phyloP scores from a whole-genome alignment of 352 stramenopile genomes.

The Phytophthora pistaciae region DNA sequence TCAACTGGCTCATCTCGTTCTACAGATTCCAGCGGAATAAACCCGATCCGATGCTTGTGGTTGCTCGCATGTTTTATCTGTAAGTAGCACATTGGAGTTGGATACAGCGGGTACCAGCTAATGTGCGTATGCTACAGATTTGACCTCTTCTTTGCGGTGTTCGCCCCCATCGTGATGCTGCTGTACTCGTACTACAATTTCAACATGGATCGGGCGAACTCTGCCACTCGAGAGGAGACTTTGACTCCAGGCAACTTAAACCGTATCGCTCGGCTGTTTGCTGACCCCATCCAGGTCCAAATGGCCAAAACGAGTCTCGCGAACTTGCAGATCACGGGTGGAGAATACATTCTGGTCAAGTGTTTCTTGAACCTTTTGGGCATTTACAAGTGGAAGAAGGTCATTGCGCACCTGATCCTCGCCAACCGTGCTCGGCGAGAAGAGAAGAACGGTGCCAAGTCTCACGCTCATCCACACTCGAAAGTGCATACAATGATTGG shows the following conservation, averaged over 20 bases:
- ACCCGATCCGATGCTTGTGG: slow-evolving; percentile 36
- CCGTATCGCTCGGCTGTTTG: slow-evolving; percentile 43
- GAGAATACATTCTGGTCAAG: slow-evolving; percentile 48
- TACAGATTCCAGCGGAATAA: slow-evolving; percentile 56
- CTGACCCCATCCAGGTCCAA: slow-evolving; percentile 47
- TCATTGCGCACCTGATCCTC: slow-evolving; percentile 45
- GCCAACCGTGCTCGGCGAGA: slow-evolving; percentile 29
- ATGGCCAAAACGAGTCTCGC: slow-evolving; percentile 45
- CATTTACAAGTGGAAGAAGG: slow-evolving; percentile 62
- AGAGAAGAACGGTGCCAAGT: slow-evolving; percentile 8
- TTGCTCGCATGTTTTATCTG: slow-evolving; percentile 54
- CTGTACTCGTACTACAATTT: slow-evolving; percentile 53
- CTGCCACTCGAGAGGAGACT: slow-evolving; percentile 36
- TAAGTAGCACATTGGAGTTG: slow-evolving; percentile 9
- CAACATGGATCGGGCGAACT: slow-evolving; percentile 44
- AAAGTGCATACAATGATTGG: slow-evolving; percentile 43
- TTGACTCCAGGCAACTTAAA: slow-evolving; percentile 43
- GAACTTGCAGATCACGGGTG: slow-evolving; percentile 44
- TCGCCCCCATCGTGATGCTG: slow-evolving; percentile 56
- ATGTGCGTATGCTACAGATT: slow-evolving; percentile 26
- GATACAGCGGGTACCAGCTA: background rate
- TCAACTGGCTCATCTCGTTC: slow-evolving; percentile 61
- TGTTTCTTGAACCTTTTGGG: slow-evolving; percentile 47
- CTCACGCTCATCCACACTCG: slow-evolving; percentile 24
- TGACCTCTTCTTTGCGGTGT: slow-evolving; percentile 64